Percentiles rank a stretch among this genome's conserved stretches.
These are phyloP conservation scores for Pythium volutum DNA, from an alignment of 352 stramenopile species.

Conservation along the genomic window DNA sequence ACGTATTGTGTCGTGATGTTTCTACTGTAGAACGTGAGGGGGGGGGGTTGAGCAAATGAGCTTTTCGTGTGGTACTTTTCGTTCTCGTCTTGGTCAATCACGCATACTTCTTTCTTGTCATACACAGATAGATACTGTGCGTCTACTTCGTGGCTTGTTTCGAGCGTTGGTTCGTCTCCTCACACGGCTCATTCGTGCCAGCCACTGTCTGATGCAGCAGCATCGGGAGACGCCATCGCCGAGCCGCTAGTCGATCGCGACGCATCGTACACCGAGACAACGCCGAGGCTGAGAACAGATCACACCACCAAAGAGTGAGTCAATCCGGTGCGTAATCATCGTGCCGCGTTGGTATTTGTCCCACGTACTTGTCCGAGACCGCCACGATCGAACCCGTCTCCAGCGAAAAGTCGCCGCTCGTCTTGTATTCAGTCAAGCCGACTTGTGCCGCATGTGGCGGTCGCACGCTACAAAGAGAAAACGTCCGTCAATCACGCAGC, in stretches of 20 bases:
- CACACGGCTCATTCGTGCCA: conserved; percentile 24
- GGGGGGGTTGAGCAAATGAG: too few relatives aligned
- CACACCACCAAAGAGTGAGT: background rate
- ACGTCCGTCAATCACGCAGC: background rate
- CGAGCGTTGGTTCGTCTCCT: background rate
- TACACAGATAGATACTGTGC: too few relatives aligned
- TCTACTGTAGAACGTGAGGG: too few relatives aligned
- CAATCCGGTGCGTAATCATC: background rate
- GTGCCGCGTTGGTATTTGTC: too few relatives aligned
- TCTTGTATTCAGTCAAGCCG: conserved; percentile 48
- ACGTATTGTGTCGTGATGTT: too few relatives aligned
- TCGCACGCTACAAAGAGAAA: background rate
- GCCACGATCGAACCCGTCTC: conserved; percentile 46
- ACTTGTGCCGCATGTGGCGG: conserved; percentile 17
- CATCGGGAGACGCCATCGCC: background rate
- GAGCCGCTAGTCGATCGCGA: conserved; percentile 20
- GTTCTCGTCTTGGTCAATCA: too few relatives aligned
- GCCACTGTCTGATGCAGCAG: background rate
- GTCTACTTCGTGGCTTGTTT: too few relatives aligned
- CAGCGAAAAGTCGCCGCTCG: conserved; percentile 68
- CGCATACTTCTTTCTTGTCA: too few relatives aligned
- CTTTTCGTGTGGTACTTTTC: too few relatives aligned
- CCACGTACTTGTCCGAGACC: conserved; percentile 71
- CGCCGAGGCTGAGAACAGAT: conserved; percentile 30
- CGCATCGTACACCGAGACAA: conserved; percentile 50